Percentiles rank a stretch among this genome's conserved stretches.
Evolutionary conservation across 164 flowering plant species (phyloP).

Genomic region (Nelumbo lutea): DNA sequence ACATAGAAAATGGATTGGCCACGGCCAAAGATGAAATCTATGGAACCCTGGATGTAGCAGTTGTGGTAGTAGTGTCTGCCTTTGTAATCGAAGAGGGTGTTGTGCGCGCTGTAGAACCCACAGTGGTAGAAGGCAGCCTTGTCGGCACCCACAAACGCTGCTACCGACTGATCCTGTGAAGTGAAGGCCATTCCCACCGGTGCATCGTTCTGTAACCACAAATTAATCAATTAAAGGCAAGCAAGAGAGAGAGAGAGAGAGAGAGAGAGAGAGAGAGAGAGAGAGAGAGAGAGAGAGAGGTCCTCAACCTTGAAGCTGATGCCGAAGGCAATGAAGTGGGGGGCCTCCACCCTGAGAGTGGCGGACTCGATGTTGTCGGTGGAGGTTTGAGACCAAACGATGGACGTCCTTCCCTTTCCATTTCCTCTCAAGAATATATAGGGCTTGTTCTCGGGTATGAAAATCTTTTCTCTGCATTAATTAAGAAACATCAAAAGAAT

Average conservation of each 20-base stretch:
- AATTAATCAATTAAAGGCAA: not conserved
- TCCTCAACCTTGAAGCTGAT: constrained; percentile 68
- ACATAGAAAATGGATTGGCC: constrained; percentile 53
- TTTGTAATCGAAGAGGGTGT: constrained; percentile 71
- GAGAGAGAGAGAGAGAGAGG: not conserved
- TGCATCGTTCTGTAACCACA: constrained; percentile 65
- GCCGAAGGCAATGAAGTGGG: constrained; percentile 67
- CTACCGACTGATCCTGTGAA: constrained; percentile 67
- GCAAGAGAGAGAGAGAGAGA: not conserved
- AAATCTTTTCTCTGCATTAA: constrained; percentile 62
- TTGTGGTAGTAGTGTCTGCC: constrained; percentile 71
- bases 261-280: too few species aligned
- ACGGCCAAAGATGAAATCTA: constrained; percentile 86
- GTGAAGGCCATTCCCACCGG: constrained; percentile 46
- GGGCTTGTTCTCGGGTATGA: constrained; percentile 60
- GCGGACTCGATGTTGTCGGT: constrained; percentile 56
- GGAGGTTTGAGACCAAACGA: constrained; percentile 54
- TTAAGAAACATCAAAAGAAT: too few species aligned
- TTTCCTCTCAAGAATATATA: constrained; percentile 88
- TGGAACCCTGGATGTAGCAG: constrained; percentile 89
- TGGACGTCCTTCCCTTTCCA: constrained; percentile 64
- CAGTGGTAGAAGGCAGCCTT: constrained; percentile 85
- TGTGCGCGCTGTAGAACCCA: constrained; percentile 71
- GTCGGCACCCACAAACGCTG: constrained; percentile 75
- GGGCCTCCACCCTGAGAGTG: constrained; percentile 58